A percentile compares a stretch with the other conserved stretches of the same genome.
Evolutionary conservation across 140 eudicot species (phyloP).

Genomic region (Cichorium intybus): DNA sequence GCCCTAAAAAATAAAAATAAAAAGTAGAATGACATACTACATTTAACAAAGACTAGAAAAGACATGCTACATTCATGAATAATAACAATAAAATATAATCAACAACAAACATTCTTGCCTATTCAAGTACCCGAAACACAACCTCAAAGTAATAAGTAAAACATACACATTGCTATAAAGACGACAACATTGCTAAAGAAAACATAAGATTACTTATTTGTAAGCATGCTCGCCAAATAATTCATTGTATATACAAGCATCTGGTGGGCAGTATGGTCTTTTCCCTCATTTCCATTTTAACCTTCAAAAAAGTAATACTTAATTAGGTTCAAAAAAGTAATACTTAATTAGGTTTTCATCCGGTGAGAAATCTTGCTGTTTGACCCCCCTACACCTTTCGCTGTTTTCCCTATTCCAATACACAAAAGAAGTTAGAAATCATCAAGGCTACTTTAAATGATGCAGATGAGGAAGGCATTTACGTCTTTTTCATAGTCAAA

Average conservation of each 20-base stretch:
- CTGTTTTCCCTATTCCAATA: slow-evolving; percentile 40
- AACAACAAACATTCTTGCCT: neutral
- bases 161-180: slow-evolving; percentile 16
- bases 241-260: slow-evolving; percentile 30
- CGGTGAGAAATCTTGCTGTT: slow-evolving; percentile 36
- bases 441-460: too few species aligned
- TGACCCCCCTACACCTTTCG: slow-evolving; percentile 48
- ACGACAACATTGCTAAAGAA: slow-evolving; percentile 6
- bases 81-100: slow-evolving; percentile 10
- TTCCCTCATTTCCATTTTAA: slow-evolving; percentile 24
- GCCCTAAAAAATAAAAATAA: too few species aligned
- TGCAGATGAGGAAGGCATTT: too few species aligned
- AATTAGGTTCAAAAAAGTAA: slow-evolving; percentile 6
- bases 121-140: neutral
- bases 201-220: slow-evolving; percentile 9
- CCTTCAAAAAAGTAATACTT: too few species aligned
- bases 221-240: slow-evolving; percentile 14
- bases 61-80: neutral
- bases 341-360: slow-evolving; percentile 41
- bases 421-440: neutral
- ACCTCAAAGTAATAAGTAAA: neutral
- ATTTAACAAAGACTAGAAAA: neutral
- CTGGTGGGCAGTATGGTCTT: slow-evolving; percentile 20
- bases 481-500: too few species aligned
- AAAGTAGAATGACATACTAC: too few species aligned